Evolutionary conservation across 768 basidiomycete genomes (phyloP), one percentile per base, ranked within the genome.

Genomic region (Trametes elegans): DNA sequence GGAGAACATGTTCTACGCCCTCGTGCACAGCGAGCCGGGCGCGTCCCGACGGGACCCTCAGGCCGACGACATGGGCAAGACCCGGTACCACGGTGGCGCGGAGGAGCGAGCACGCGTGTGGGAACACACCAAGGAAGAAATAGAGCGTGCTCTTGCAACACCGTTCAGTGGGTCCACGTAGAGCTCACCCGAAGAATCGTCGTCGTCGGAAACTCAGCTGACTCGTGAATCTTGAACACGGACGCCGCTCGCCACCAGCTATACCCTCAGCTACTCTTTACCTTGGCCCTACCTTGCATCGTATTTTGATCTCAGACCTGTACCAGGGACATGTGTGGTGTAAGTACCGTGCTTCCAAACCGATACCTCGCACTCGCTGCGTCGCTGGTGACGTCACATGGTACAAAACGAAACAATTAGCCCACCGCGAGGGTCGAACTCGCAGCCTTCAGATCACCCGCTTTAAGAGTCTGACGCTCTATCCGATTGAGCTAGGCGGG

Each of bases 371-470:
- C n/a, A n/a, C n/a, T n/a, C n/a, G n/a, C n/a, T n/a, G n/a, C n/a
- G n/a, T n/a, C n/a, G n/a, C n/a, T n/a, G n/a, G n/a, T n/a, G n/a
- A 3, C 9, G 8, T 16, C 21, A 27, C 16, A 14, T 5, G 8
- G 26, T 19, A 5, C 24, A 42, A 18, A 34, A 42, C 21, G 35
- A 31, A n/a, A 57, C n/a, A n/a, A n/a, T 39, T 80, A 79, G 79
- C 78, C 78, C 78, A 80, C 78, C 79, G 78, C 78, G 78, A 78
- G 78, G 78, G 79, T 79, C 78, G 78, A 79, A 79, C 77, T 78
- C 78, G 79, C 78, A 79, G 77, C 78, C 79, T 79, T 80, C 77
- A 80, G 79, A 79, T 80, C 44, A 56, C 41, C 49, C 45, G 48
- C 48, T 19, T n/a, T 81, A 79, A 81, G 77, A 81, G 78, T 79